These are phyloP conservation scores for Vitis hybrid DNA, from an alignment of 177 flowering plant genomes.

Conservation along the genomic window DNA sequence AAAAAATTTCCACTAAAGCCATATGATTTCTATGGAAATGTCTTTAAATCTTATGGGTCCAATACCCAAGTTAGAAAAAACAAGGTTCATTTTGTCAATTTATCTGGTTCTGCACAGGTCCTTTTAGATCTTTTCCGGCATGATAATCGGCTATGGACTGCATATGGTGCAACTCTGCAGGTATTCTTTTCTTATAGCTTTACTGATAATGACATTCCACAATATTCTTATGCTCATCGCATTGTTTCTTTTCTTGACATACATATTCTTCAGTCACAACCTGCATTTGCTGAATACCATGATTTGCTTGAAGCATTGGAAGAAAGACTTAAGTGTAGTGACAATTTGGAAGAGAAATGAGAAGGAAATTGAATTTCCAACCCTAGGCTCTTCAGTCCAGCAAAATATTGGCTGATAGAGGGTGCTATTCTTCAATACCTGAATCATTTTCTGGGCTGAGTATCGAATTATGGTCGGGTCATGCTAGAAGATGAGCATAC, in stretches of 20 bases:
- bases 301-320: constrained; percentile 77
- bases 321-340: constrained; percentile 54
- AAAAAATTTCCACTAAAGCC: too few relatives aligned
- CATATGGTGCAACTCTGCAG: constrained; percentile 77
- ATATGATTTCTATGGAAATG: too few relatives aligned
- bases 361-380: not conserved
- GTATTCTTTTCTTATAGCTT: constrained; percentile 28
- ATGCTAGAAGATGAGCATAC: too few relatives aligned
- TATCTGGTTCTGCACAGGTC: constrained; percentile 47
- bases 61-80: too few relatives aligned
- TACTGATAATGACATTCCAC: not conserved
- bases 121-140: constrained; percentile 86
- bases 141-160: constrained; percentile 84
- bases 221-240: not conserved
- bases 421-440: too few relatives aligned
- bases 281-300: constrained; percentile 65
- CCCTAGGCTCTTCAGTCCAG: too few relatives aligned
- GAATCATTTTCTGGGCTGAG: too few relatives aligned
- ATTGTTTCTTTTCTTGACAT: not conserved
- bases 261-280: constrained; percentile 51
- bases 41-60: too few relatives aligned
- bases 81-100: too few relatives aligned
- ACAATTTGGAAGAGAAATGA: constrained; percentile 24
- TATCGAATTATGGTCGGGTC: too few relatives aligned
- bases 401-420: too few relatives aligned